A percentile compares a stretch with the other conserved stretches of the same genome.
These are phyloP conservation scores for Bipolaris gigantea DNA, from an alignment of 2,329 filamentous ascomycete genomes.

Conservation along the genomic window DNA sequence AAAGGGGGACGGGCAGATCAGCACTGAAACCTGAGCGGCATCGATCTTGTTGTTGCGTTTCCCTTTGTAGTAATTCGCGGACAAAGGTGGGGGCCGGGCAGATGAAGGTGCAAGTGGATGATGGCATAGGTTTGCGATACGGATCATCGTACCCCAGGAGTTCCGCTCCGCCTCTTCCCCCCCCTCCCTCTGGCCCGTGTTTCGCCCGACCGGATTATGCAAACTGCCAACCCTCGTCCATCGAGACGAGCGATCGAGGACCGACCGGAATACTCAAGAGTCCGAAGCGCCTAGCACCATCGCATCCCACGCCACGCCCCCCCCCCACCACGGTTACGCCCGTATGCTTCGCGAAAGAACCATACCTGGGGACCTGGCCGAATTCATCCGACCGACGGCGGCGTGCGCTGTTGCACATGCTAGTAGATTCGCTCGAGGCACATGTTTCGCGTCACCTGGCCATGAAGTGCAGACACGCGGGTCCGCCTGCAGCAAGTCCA, in stretches of 20 bases:
- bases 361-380: no score
- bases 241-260: constrained; percentile 2
- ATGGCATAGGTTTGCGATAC: constrained; percentile 1
- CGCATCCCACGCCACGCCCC: background rate
- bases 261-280: constrained; percentile 10
- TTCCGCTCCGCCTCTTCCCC: constrained; percentile 11
- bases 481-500: no score
- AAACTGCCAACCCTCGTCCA: constrained; percentile 10
- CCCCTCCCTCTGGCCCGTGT: constrained; percentile 18
- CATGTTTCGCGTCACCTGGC: no score
- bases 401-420: no score
- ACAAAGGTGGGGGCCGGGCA: constrained; percentile 20
- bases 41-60: no score
- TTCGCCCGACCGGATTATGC: constrained; percentile 24
- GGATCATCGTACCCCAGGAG: constrained; percentile 11
- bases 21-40: constrained; percentile 10
- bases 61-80: no score
- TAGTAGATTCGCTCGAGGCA: no score
- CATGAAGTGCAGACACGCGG: no score
- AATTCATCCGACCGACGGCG: no score
- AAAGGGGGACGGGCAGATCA: constrained; percentile 14
- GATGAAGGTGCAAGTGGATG: constrained; percentile 12
- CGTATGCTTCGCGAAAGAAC: no score
- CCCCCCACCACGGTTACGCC: background rate
- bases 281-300: constrained; percentile 4